Evolutionary conservation across 805 yeast genomes (phyloP), one percentile per base, ranked within the genome.

Genomic region (Pichia californica): DNA sequence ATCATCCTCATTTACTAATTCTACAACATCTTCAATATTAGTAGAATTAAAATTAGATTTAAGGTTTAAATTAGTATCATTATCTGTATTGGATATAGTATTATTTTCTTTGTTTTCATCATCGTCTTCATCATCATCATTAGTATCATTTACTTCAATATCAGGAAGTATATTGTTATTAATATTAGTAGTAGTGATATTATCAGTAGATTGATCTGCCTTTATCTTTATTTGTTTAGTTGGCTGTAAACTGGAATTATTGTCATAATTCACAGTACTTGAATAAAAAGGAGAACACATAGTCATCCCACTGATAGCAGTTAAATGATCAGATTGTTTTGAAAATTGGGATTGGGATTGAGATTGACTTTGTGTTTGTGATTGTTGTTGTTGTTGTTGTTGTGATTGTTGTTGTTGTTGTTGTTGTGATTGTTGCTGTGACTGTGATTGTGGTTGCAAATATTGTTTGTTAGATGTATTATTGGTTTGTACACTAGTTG

Each of bases 311-410:
- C 61, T 53, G n/a, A 55, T 50, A 28, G 76, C 71, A 18, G 82
- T 77, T 7, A 44, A 21, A 23, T 48, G 43, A 31, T 33, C 33
- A 10, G 41, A 26, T 59, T 64, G 26, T 71, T 95, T 55, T 67
- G 87, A 47, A 69, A 94, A 56, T 63, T 81, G 4, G 89, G 86
- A 54, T 43, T 38, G 41, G 25, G 13, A 15, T 30, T 30, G 42
- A 9, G 7, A 25, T 26, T 44, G 44, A 23, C 9, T 23, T 31
- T 31, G 35, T 31, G 3, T 7, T 31, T 31, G 35, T 13, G 6
- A 11, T 11, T 10, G 21, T 11, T n/a, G 16, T n/a, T 31, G 35
- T 11, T n/a, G n/a, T 31, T 31, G 35, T 30, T 30, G 32, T 16
- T 28, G 31, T n/a, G n/a, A n/a, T n/a, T n/a, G n/a, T n/a, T 31